A percentile compares a stretch with the other conserved stretches of the same genome.
Evolutionary conservation across 108 stramenopile species (phyloP).

Genomic region (Thalassiosira profunda): DNA sequence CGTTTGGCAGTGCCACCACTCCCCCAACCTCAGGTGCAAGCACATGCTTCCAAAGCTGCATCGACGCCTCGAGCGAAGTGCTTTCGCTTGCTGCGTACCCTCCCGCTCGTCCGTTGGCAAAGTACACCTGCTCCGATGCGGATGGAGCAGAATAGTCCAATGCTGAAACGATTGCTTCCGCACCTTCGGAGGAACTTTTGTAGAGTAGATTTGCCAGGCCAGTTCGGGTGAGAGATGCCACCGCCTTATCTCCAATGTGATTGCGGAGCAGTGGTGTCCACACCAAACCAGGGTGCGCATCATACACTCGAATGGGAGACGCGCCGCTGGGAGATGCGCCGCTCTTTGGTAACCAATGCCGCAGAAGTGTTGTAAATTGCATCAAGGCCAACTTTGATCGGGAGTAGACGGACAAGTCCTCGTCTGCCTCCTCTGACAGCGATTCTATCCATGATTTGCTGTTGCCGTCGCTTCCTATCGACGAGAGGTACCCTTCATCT

Average conservation of each 20-base stretch:
- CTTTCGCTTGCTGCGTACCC: constrained; percentile 40
- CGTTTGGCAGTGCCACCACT: constrained; percentile 10
- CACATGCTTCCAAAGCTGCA: constrained; percentile 24
- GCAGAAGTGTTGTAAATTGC: constrained; percentile 44
- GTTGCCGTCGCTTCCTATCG: background rate
- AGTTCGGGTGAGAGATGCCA: constrained; percentile 13
- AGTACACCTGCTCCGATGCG: constrained; percentile 29
- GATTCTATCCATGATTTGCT: constrained; percentile 24
- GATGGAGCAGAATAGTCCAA: constrained; percentile 15
- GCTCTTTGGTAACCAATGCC: constrained; percentile 13
- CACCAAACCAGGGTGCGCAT: constrained; percentile 51
- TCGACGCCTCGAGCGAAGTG: constrained; percentile 4
- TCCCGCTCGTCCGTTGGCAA: constrained; percentile 34
- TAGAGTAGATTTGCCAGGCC: constrained; percentile 41
- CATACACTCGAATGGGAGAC: constrained; percentile 18
- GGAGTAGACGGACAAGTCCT: constrained; percentile 41
- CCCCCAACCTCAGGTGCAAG: constrained; percentile 27
- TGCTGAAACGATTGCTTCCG: constrained; percentile 22
- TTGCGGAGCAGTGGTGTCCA: constrained; percentile 48
- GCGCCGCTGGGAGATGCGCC: no score
- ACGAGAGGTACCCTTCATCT: constrained; percentile 13
- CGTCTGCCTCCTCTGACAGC: constrained; percentile 21
- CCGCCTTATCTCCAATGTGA: constrained; percentile 29
- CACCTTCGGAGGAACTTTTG: constrained; percentile 45
- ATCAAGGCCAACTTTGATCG: constrained; percentile 37